Evolutionary conservation across 768 basidiomycete species (phyloP), one percentile per base, ranked within the genome.

Genomic region (Auricularia cornea): DNA sequence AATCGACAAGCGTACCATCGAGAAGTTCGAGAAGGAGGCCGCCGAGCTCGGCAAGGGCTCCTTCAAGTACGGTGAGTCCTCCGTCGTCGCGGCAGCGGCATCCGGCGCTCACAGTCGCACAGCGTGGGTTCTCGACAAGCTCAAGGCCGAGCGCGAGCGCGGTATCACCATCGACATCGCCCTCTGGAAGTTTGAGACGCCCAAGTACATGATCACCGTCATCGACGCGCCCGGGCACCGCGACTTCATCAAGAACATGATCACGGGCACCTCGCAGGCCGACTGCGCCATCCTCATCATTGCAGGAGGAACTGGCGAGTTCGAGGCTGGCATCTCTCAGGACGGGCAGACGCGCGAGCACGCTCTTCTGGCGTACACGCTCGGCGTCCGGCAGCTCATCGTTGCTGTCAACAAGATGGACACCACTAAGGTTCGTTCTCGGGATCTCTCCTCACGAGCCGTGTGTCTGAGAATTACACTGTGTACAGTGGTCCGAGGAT

Each of bases 181-280:
- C 68, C 93, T 99, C 79, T 99, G 96, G 97, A 98, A 98, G 82
- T 99, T 99, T 88, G 97, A 99, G 83, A 99, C 97, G 70, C 95
- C 96, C 76, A 94, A 90, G 77, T 98, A 75, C 85, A 84, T 86
- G 81, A 92, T 97, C 72, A 94, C 92, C 51, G 92, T 99, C 81
- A 98, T 98, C 72, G 97, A 98, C 76, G 97, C 97, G 76, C 96
- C 97, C 57, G 96, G 96, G 75, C 95, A 97, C 79, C 94, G 97
- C 87, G 97, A 99, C 76, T 99, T 99, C 82, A 98, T 99, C 87
- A 99, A 99, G 83, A 99, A 97, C 92, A 96, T 95, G 95, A 99
- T 99, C 78, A 99, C 97, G 67, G 97, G 97, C 85, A 99, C 97
- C 72, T 99, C 97, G 72, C 97, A 99, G 87, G 95, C 96, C 76